phyloP scores from a whole-genome alignment of 257 asterid genomes.

The Asclepias syriaca region DNA sequence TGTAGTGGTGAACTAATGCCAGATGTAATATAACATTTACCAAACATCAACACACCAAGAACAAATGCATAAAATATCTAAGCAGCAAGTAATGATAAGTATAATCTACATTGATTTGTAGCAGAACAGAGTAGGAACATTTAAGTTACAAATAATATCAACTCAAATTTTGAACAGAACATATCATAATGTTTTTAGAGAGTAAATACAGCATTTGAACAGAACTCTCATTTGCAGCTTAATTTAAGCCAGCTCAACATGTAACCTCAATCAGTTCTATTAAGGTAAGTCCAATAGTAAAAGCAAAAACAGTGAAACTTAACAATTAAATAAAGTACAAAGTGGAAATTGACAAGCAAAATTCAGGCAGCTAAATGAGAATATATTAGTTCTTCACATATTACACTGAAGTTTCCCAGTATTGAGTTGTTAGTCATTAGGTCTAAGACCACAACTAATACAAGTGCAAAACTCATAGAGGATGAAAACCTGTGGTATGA shows the following conservation, averaged over 20 bases:
- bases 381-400: background rate
- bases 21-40: background rate
- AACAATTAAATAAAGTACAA: background rate
- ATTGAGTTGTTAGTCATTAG: too few relatives aligned
- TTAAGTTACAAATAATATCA: background rate
- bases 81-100: conserved; percentile 3
- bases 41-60: background rate
- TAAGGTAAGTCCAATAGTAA: background rate
- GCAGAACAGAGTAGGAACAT: background rate
- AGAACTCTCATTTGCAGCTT: background rate
- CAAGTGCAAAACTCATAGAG: background rate
- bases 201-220: background rate
- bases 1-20: background rate
- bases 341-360: background rate
- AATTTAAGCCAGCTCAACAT: background rate
- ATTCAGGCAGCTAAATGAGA: background rate
- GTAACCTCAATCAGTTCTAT: background rate
- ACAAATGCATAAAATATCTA: background rate
- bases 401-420: background rate
- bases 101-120: background rate
- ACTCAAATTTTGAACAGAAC: background rate
- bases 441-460: background rate
- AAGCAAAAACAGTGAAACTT: background rate
- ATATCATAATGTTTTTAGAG: background rate
- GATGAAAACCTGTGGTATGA: conserved; percentile 75